Conservation (phyloP, 371 early-diverging fungal genomes). For the Mortierella sp. region DNA sequence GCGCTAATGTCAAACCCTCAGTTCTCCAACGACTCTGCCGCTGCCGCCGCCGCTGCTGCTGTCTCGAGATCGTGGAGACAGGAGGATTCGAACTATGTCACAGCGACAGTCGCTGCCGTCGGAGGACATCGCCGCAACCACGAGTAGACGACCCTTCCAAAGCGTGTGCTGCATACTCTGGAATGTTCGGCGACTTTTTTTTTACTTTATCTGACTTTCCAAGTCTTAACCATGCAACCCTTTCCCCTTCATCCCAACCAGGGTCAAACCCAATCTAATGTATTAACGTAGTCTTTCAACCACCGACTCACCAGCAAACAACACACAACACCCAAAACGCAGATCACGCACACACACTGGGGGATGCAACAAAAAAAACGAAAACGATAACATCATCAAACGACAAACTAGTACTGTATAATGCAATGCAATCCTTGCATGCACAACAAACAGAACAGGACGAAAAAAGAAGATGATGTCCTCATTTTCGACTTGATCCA, state of each 20-base stretch:
- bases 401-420: neutral
- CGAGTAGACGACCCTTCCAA: conserved; percentile 6
- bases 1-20: conserved; percentile 31
- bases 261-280: too few relatives aligned
- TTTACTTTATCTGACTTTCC: too few relatives aligned
- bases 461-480: neutral
- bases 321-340: neutral
- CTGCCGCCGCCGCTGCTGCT: conserved; percentile 27
- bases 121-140: conserved; percentile 53
- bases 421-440: neutral
- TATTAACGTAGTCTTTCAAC: too few relatives aligned
- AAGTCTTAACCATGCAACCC: too few relatives aligned
- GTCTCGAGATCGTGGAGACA: conserved; percentile 35
- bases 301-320: too few relatives aligned
- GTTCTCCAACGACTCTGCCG: conserved; percentile 34
- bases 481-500: neutral
- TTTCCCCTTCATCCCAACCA: too few relatives aligned
- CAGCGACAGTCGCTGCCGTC: conserved; percentile 25
- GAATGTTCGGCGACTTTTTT: neutral
- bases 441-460: conserved; percentile 1
- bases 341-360: too few relatives aligned
- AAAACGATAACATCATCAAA: neutral
- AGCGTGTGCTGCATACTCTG: neutral
- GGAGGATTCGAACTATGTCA: conserved; percentile 33
- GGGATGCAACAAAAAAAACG: neutral